Evolutionary conservation across 345 rosid genomes (phyloP), one percentile per base, ranked within the genome.

Genomic region (Psidium friedrichsthalianum): DNA sequence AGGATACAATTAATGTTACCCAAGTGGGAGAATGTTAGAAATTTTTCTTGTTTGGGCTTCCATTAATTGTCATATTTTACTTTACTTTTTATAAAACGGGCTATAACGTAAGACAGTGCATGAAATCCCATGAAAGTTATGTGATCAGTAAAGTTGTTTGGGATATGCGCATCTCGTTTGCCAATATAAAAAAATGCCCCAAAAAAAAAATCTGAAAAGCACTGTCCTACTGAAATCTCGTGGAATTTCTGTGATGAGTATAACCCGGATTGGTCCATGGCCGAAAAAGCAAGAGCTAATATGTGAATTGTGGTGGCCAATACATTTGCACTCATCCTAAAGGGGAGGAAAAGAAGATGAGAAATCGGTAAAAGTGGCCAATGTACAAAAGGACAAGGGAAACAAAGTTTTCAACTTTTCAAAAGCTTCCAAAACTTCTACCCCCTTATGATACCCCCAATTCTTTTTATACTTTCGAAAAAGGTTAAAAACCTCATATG

Each of bases 361-460:
- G 69, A 59, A 49, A 27, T 74, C 57, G 85, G 86, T 84, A 83
- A 25, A 25, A 36, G 91, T 86, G 89, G 84, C 87, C 87, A 76
- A 84, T 69, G 42, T 51, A 78, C 87, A 89, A 88, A 89, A 90
- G 81, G 87, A 92, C 92, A 89, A 92, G 80, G 82, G 22, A 87
- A 92, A 55, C 14, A 25, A 56, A 88, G 88, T 87, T 87, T 90
- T 88, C 7, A 89, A 87, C 90, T 90, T 93, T 89, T 59, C 82
- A 21, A 92, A 92, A 91, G 93, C 87, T 91, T 84, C 83, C 85
- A 91, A 87, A 87, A 88, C 89, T 89, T 87, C 89, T 86, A 88
- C 90, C 85, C 86, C 89, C 86, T 10, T 32, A 64, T 64, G 44
- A 64, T 64, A 32, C 44, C 78, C 76, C 44, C 2, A 9, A 64